Evolutionary conservation across 116 monocot genomes (phyloP).

Genomic region (Papilionanthe hybrid): DNA sequence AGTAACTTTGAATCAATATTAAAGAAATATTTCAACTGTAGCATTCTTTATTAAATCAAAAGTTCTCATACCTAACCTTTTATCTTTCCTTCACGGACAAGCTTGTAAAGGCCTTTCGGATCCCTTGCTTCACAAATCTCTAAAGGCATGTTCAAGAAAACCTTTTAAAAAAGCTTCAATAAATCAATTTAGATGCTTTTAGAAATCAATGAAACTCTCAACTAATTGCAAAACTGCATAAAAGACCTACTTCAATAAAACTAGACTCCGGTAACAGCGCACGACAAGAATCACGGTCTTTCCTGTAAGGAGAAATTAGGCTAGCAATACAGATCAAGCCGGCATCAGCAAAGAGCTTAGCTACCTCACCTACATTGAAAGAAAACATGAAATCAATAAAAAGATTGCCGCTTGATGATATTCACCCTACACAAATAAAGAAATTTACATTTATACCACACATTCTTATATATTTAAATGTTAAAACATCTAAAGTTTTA

Average conservation of each 20-base stretch:
- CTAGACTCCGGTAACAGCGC: conserved; percentile 43
- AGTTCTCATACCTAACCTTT: conserved; percentile 35
- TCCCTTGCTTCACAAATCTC: conserved; percentile 87
- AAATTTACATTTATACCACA: no score
- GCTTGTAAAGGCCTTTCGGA: conserved; percentile 90
- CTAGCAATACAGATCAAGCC: conserved; percentile 88
- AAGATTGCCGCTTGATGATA: neutral
- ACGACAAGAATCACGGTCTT: conserved; percentile 79
- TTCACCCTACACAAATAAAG: neutral
- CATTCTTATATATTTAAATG: no score
- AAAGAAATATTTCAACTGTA: neutral
- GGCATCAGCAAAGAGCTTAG: conserved; percentile 84
- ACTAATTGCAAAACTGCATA: neutral
- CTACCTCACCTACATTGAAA: conserved; percentile 63
- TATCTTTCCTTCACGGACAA: conserved; percentile 81
- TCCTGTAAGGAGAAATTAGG: conserved; percentile 90
- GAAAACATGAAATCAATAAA: neutral
- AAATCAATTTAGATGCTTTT: neutral
- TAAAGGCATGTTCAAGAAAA: conserved; percentile 84
- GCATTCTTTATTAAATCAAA: neutral
- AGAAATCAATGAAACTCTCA: neutral
- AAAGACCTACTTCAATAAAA: conserved; percentile 70
- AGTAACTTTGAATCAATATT: no score
- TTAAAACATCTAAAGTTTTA: no score
- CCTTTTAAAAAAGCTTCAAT: conserved; percentile 32